Evolutionary conservation across 805 yeast genomes (phyloP).

Genomic region (Kodamaea hsintzibuensis): DNA sequence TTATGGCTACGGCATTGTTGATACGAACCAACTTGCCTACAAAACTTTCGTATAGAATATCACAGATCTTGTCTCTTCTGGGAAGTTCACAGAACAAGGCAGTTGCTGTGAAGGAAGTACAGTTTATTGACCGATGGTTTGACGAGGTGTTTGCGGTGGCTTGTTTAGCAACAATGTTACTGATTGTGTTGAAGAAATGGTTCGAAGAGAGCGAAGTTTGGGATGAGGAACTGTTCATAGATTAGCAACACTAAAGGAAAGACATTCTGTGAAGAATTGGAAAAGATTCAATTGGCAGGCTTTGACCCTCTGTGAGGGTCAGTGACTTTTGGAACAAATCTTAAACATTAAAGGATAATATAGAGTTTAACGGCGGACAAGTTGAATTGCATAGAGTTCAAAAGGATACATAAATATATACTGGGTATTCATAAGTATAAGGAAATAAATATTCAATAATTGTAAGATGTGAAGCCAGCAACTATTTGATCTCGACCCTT

Average conservation of each 20-base stretch:
- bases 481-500: too few relatives aligned
- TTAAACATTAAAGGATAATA: too few relatives aligned
- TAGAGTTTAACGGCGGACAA: too few relatives aligned
- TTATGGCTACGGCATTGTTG: slow-evolving; percentile 51
- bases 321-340: too few relatives aligned
- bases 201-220: slow-evolving; percentile 17
- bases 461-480: too few relatives aligned
- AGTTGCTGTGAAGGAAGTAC: slow-evolving; percentile 35
- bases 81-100: slow-evolving; percentile 26
- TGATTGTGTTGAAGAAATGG: slow-evolving; percentile 23
- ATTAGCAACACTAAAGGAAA: background rate
- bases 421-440: too few relatives aligned
- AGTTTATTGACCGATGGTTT: slow-evolving; percentile 52
- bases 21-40: slow-evolving; percentile 50
- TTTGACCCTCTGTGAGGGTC: too few relatives aligned
- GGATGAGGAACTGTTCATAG: slow-evolving; percentile 8
- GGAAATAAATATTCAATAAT: too few relatives aligned
- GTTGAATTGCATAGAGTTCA: too few relatives aligned
- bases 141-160: slow-evolving; percentile 51
- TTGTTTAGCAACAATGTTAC: slow-evolving; percentile 33
- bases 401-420: too few relatives aligned
- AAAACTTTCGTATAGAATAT: slow-evolving; percentile 42
- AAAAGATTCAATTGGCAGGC: too few relatives aligned
- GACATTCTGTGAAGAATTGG: too few relatives aligned
- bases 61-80: slow-evolving; percentile 38